phyloP scores from a whole-genome alignment of 257 asterid genomes.

The Fraxinus cuspidata region DNA sequence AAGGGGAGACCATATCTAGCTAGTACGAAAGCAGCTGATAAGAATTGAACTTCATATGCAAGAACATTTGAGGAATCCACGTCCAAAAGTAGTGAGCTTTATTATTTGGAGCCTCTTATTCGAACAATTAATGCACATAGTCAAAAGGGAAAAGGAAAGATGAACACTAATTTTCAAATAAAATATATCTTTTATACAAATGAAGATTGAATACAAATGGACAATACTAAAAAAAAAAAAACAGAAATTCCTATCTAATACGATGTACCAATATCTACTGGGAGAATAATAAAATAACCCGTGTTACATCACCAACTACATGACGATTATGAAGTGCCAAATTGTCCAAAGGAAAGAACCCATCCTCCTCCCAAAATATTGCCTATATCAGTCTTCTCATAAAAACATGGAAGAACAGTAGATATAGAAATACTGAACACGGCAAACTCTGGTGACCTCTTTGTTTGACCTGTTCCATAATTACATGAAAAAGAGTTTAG shows the following conservation, averaged over 20 bases:
- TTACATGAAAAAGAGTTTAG: background rate
- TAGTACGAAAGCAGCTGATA: background rate
- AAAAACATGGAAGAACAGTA: constrained; percentile 48
- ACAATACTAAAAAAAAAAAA: too few relatives aligned
- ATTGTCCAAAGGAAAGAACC: background rate
- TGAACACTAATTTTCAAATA: too few relatives aligned
- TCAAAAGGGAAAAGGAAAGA: constrained; percentile 25
- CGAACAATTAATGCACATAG: background rate
- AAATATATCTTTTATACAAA: too few relatives aligned
- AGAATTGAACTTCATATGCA: background rate
- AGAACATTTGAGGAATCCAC: constrained; percentile 55
- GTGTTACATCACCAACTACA: background rate
- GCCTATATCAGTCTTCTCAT: constrained; percentile 39
- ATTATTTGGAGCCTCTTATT: background rate
- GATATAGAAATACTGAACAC: constrained; percentile 38
- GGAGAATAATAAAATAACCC: too few relatives aligned
- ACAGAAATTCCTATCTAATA: too few relatives aligned
- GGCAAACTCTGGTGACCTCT: constrained; percentile 36
- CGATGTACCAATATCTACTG: background rate
- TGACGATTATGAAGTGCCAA: background rate
- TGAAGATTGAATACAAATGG: too few relatives aligned
- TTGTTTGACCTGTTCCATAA: constrained; percentile 46
- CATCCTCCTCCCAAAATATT: background rate
- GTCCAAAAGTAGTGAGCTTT: constrained; percentile 47
- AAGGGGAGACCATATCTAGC: background rate